Base-by-base conservation (phyloP, 106 monocot species). In the Allium fistulosum region DNA sequence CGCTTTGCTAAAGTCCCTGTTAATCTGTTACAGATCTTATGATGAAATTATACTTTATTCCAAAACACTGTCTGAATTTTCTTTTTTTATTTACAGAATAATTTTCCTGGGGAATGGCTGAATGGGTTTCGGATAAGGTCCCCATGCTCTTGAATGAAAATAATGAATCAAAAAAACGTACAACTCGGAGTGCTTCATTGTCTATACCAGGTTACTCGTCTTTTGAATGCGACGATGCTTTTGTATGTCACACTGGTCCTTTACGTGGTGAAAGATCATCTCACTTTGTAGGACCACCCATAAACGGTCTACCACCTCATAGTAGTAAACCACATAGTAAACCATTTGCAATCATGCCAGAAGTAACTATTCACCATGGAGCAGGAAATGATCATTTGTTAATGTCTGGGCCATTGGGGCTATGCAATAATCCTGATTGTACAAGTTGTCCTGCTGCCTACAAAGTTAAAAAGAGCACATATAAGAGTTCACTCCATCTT, bases 321-420 rank as follows among this genome's bases (percentile, higher is more conserved):
- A 55, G 46, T 47, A 18, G 57, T 0, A 65, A 65, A 46, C 74
- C 65, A 51, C 26, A 46, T 1, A 66, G n/a, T n/a, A 67, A 48
- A 61, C 12, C 58, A 16, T 59, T 15, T 46, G 59, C 17, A 22
- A 17, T 60, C n/a, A 45, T 68, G 61, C 68, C 59, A 9, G 68
- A 58, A 59, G 53, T 68, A 16, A 53, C 46, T 67, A 49, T 15
- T 11, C n/a, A 27, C 9, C 47, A 51, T 75, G 67, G 27, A 46
- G 13, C 51, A 53, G 46, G 17, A 52, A 69, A 62, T 51, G 45
- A 60, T 37, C 48, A 75, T 69, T 48, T 69, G 45, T 46, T 75
- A 52, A 75, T 61, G 68, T 75, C 75, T 26, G 68, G 75, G 61
- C 75, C 67, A 15, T 69, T 68, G 62, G 68, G 68, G 58, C 10